phyloP scores from a whole-genome alignment of 164 flowering plant species.

The Dillenia turbinata region DNA sequence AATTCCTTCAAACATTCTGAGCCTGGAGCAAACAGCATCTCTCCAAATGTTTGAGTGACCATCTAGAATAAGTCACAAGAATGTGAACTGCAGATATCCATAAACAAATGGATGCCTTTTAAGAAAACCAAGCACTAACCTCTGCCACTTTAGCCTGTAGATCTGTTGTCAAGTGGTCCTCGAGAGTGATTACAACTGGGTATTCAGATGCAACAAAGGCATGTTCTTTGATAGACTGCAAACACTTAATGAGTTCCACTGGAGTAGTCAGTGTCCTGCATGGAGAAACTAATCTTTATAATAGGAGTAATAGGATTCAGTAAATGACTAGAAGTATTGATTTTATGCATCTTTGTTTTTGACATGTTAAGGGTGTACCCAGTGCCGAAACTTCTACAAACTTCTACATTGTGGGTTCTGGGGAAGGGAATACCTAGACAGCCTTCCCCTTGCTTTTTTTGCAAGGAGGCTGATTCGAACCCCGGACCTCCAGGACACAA shows the following conservation, averaged over 20 bases:
- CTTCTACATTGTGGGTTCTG: no score
- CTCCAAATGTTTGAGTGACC: conserved; percentile 63
- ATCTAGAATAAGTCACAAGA: conserved; percentile 32
- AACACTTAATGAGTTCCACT: conserved; percentile 53
- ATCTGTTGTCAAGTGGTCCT: conserved; percentile 69
- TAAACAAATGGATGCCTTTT: not conserved
- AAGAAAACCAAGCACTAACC: conserved; percentile 26
- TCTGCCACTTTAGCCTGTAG: conserved; percentile 78
- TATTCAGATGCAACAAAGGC: conserved; percentile 64
- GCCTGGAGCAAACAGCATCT: conserved; percentile 49
- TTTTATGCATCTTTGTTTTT: no score
- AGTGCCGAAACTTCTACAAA: no score
- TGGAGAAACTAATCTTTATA: not conserved
- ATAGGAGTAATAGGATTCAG: not conserved
- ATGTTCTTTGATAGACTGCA: conserved; percentile 58
- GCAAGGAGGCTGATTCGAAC: no score
- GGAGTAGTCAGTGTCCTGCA: conserved; percentile 64
- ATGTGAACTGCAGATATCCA: conserved; percentile 1
- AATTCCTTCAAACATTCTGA: conserved; percentile 56
- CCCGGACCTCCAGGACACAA: no score
- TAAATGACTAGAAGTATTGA: no score
- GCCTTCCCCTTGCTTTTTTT: no score
- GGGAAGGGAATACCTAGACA: no score
- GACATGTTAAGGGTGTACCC: no score
- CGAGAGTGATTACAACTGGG: conserved; percentile 71